Evolutionary conservation across 176 grass and related monocot species (phyloP), one percentile per base, ranked within the genome.

Genomic region (Phragmites australis): DNA sequence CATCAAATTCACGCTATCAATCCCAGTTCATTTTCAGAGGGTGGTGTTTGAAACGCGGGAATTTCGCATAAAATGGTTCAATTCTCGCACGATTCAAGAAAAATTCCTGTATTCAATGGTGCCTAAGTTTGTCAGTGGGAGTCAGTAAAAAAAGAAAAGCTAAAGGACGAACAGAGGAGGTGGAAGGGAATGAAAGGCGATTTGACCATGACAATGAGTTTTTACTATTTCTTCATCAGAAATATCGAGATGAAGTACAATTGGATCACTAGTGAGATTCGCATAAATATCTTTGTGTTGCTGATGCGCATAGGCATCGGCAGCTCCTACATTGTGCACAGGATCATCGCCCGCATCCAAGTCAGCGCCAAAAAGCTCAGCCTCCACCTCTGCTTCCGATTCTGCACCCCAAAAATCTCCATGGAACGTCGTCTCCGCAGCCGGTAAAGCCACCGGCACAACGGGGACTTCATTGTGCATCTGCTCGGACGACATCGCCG

Each of bases 241-340:
- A 14, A 5, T 51, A 61, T 74, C 19, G 23, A 31, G 17, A 59
- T 16, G 4, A 22, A 54, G 11, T 72, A 71, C 71, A 81, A 32
- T 11, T 1, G 21, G 11, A 11, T 65, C 47, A 22, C 29, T 23
- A 11, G 2, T 22, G 39, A 47, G 42, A 81, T 47, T n/a, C 0
- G 4, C 29, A 58, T 57, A 41, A 45, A 57, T 8, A 85, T 81
- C 29, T 50, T 4, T 3, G 63, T 41, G 61, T 15, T 82, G 71
- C 55, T 18, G 53, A 85, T 82, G 65, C 16, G 1, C 54, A 19
- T n/a, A 19, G 4, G 17, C 46, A 77, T 57, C 27, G 8, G n/a
- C 70, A 41, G 11, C 22, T 65, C 77, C 55, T 77, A 72, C 78
- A 57, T 42, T 65, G 4, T 77, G 54, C 27, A 65, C 37, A 21